Conservation (phyloP, 169 alveolate species). For the Plasmodium reichenowi region DNA sequence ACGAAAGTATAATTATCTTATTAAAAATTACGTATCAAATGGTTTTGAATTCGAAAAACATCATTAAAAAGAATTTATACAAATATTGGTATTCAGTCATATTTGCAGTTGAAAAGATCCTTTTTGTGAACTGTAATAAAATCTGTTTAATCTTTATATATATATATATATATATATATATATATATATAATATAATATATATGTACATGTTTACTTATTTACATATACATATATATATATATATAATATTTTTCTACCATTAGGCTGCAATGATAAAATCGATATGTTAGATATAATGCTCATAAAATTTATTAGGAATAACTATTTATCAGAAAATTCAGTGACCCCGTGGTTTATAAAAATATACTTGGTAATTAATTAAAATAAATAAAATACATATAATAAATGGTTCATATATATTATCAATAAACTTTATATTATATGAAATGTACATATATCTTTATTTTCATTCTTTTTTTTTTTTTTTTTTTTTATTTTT, state of each 20-base stretch:
- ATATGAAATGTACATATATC: neutral
- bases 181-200: neutral
- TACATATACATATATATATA: constrained; percentile 5
- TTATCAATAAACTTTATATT: neutral
- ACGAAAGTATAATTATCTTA: constrained; percentile 67
- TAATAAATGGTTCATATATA: neutral
- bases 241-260: neutral
- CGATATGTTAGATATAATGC: constrained; percentile 73
- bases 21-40: constrained; percentile 54
- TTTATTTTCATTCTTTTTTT: neutral
- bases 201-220: neutral
- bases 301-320: constrained; percentile 60
- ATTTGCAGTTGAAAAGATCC: constrained; percentile 53
- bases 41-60: constrained; percentile 8
- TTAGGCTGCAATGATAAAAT: constrained; percentile 65
- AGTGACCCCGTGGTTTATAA: constrained; percentile 42
- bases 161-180: neutral
- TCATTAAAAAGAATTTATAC: constrained; percentile 8
- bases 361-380: constrained; percentile 62
- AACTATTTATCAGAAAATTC: constrained; percentile 45
- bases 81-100: constrained; percentile 69
- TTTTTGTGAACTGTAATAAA: constrained; percentile 46
- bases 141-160: neutral
- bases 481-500: constrained; percentile 9
- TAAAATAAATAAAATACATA: neutral